Evolutionary conservation across 1,284 basidiomycete genomes (phyloP).

Genomic region (Leccinum proliferum): DNA sequence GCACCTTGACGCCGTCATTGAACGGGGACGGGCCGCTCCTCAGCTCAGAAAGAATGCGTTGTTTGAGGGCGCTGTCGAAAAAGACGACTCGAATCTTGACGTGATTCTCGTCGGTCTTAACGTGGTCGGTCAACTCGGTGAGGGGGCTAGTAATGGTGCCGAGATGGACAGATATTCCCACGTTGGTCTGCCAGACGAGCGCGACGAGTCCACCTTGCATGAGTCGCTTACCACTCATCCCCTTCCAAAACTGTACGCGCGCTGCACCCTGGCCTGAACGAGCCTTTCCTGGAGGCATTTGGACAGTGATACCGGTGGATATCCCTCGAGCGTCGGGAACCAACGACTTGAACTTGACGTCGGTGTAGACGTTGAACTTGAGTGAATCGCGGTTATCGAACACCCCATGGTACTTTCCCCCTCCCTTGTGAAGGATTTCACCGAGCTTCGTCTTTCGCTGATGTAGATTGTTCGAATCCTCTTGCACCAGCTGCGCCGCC

Average conservation of each 20-base stretch:
- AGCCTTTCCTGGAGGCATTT: constrained; percentile 50
- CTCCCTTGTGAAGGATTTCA: constrained; percentile 35
- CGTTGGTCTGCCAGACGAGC: constrained; percentile 38
- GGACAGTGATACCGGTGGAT: constrained; percentile 37
- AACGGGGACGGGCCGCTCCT: constrained; percentile 10
- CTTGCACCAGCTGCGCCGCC: constrained; percentile 40
- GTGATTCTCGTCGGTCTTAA: constrained; percentile 23
- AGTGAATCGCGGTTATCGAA: constrained; percentile 36
- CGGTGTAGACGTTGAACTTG: constrained; percentile 55
- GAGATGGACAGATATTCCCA: constrained; percentile 37
- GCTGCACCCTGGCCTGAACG: constrained; percentile 29
- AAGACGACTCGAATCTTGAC: constrained; percentile 44
- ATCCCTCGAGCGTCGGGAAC: constrained; percentile 45
- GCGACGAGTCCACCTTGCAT: constrained; percentile 53
- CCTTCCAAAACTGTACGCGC: constrained; percentile 49
- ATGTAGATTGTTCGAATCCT: constrained; percentile 33
- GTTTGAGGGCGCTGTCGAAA: constrained; percentile 44
- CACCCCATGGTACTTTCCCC: constrained; percentile 42
- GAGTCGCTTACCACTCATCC: constrained; percentile 45
- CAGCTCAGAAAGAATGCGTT: constrained; percentile 39
- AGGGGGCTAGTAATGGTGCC: constrained; percentile 40
- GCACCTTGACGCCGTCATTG: constrained; percentile 24
- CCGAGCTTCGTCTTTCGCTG: constrained; percentile 27
- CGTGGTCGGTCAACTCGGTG: constrained; percentile 38
- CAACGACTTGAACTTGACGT: constrained; percentile 37